Evolutionary conservation across 2,329 filamentous ascomycete genomes (phyloP), one percentile per base, ranked within the genome.

Genomic region (Orbilia ellipsospora): DNA sequence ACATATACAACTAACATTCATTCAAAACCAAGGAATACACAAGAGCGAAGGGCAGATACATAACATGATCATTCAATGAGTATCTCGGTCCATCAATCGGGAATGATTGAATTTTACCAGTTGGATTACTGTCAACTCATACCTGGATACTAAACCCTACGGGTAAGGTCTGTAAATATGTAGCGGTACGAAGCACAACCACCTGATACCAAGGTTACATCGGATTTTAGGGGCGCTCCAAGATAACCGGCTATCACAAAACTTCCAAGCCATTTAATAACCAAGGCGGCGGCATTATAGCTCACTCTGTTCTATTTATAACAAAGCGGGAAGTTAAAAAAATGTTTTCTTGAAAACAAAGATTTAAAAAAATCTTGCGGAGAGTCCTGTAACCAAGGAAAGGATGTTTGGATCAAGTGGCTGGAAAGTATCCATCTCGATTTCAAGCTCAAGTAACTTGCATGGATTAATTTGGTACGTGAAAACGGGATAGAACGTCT

Each of bases 131-230:
- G 10, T 36, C 31, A 10, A 36, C 23, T 36, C 31, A 2, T 36
- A 10, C 31, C 6, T 7, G 1, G 5, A 36, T 7, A 36, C 6
- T 36, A 36, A 36, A 36, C 31, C 13, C 44, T 15, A 48, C 44
- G 6, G 52, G 52, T 20, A 20, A 55, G 52, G 12, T 55, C 52
- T 36, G 26, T 16, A 12, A 20, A 23, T 36, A 55, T 13, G 28
- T 15, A 28, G 20, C 13, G 52, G 16, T 13, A 28, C 10, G 13
- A 8, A 28, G 13, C 10, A 28, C 6, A 15, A 20, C 52, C 26
- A 55, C 51, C 18, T 48, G 20, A 61, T 62, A 40, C 50, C 40
- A 28, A 56, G 66, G 66, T 70, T 70, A 70, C 66, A 70, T 70
- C 44, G 44, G 44, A 48, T 18, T 48, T 48, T 36, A 36, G 31